Evolutionary conservation across 352 stramenopile species (phyloP).

Genomic region (Pythium chondricola): DNA sequence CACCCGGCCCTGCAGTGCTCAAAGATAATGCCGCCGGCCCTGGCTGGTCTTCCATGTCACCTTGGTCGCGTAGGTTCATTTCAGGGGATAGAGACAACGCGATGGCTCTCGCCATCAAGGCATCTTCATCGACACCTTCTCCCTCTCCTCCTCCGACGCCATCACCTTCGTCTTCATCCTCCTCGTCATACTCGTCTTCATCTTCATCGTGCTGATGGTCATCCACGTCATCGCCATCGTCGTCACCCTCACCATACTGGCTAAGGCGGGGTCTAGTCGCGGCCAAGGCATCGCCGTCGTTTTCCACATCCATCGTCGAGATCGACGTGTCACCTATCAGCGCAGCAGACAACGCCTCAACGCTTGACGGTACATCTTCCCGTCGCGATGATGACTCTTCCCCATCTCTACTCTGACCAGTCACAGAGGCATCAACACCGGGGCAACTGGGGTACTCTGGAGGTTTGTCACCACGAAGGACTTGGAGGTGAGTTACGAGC

Average conservation of each 20-base stretch:
- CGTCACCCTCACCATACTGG: constrained; percentile 42
- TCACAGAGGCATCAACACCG: too few species aligned
- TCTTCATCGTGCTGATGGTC: constrained; percentile 34
- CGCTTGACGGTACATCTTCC: too few species aligned
- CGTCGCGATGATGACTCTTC: too few species aligned
- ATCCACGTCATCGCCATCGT: constrained; percentile 40
- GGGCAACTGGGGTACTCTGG: constrained; percentile 48
- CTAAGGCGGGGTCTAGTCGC: constrained; percentile 59
- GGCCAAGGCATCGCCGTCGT: constrained; percentile 51
- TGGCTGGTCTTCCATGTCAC: constrained; percentile 19
- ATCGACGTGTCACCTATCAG: too few species aligned
- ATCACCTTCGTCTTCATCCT: constrained; percentile 54
- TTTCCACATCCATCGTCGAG: constrained; percentile 75
- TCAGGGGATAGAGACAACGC: constrained; percentile 83
- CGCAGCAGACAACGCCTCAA: too few species aligned
- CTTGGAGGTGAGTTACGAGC: constrained; percentile 61
- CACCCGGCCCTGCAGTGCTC: constrained; percentile 4
- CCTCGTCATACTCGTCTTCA: constrained; percentile 37
- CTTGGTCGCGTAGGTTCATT: constrained; percentile 64
- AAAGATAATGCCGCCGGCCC: constrained; percentile 12
- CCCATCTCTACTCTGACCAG: too few species aligned
- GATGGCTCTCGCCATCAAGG: constrained; percentile 84
- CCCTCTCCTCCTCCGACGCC: constrained; percentile 44
- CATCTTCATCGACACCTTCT: constrained; percentile 83
- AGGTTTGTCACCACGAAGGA: constrained; percentile 61